Percentiles rank a stretch among this genome's conserved stretches.
phyloP scores from a whole-genome alignment of 2,329 filamentous ascomycete species.

The Fusarium guadeloupense region DNA sequence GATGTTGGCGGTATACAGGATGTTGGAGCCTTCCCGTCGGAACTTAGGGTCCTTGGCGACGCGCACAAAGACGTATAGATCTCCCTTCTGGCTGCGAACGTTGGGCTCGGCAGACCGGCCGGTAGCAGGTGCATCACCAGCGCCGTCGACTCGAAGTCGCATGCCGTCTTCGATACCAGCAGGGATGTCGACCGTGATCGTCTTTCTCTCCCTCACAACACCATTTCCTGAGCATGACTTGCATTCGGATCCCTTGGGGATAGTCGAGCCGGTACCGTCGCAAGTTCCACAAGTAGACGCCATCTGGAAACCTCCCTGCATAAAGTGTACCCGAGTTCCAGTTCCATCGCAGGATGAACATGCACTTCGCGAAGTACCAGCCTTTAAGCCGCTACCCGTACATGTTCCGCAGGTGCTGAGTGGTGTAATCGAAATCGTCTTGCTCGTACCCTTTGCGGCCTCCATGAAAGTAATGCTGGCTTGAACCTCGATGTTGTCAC shows the following conservation, averaged over 20 bases:
- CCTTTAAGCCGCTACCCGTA: slow-evolving; percentile 82
- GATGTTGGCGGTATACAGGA: slow-evolving; percentile 90
- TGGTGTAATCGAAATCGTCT: slow-evolving; percentile 88
- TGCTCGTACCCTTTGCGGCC: slow-evolving; percentile 87
- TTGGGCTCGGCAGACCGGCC: slow-evolving; percentile 72
- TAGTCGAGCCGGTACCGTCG: slow-evolving; percentile 77
- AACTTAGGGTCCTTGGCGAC: slow-evolving; percentile 93
- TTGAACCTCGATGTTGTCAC: slow-evolving; percentile 95
- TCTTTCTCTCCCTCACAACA: slow-evolving; percentile 83
- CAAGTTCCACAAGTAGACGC: slow-evolving; percentile 86
- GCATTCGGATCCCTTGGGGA: slow-evolving; percentile 85
- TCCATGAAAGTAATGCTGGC: slow-evolving; percentile 95
- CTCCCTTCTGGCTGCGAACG: slow-evolving; percentile 75
- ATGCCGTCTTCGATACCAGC: slow-evolving; percentile 97
- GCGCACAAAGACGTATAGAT: slow-evolving; percentile 89
- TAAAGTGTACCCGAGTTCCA: slow-evolving; percentile 85
- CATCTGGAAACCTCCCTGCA: slow-evolving; percentile 96
- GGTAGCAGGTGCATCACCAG: slow-evolving; percentile 86
- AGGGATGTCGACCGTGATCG: slow-evolving; percentile 89
- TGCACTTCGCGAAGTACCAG: slow-evolving; percentile 74
- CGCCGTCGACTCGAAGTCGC: slow-evolving; percentile 83
- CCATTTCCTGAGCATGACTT: slow-evolving; percentile 82
- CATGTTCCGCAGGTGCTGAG: slow-evolving; percentile 85
- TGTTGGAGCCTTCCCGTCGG: slow-evolving; percentile 85
- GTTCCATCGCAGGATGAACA: slow-evolving; percentile 88